Evolutionary conservation across 179 eudicot species (phyloP).

Genomic region (Beta corolliflora): DNA sequence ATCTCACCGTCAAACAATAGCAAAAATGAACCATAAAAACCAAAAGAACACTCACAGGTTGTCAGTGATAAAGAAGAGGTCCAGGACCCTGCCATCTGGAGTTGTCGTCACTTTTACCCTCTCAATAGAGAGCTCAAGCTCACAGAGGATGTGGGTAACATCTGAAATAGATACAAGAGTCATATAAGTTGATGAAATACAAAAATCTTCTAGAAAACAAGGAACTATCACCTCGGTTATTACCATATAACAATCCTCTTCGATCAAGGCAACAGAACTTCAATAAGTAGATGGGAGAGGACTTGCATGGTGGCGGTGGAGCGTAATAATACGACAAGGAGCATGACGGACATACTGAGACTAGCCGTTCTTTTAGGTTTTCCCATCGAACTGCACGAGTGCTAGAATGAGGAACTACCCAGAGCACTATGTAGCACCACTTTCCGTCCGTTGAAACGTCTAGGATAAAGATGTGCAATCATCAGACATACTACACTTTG

Average conservation of each 20-base stretch:
- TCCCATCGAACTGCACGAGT: constrained; percentile 51
- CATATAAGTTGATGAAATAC: neutral
- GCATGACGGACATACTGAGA: constrained; percentile 61
- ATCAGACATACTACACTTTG: constrained; percentile 10
- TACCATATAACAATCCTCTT: constrained; percentile 77
- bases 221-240: neutral
- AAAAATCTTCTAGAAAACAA: constrained; percentile 9
- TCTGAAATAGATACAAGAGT: constrained; percentile 38
- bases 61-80: constrained; percentile 79
- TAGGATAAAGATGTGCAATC: constrained; percentile 25
- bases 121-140: constrained; percentile 70
- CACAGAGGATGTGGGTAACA: constrained; percentile 71
- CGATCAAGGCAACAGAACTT: constrained; percentile 67
- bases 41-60: constrained; percentile 57
- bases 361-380: constrained; percentile 59
- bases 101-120: constrained; percentile 80
- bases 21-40: neutral
- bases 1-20: neutral
- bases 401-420: constrained; percentile 65
- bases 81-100: constrained; percentile 82
- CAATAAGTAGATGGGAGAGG: constrained; percentile 58
- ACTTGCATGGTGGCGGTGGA: constrained; percentile 44
- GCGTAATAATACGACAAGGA: constrained; percentile 53
- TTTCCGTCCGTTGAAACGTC: constrained; percentile 88
- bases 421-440: constrained; percentile 80